A percentile compares a stretch with the other conserved stretches of the same genome.
phyloP scores from a whole-genome alignment of 164 flowering plant genomes.

The Chloranthus sessilifolius region DNA sequence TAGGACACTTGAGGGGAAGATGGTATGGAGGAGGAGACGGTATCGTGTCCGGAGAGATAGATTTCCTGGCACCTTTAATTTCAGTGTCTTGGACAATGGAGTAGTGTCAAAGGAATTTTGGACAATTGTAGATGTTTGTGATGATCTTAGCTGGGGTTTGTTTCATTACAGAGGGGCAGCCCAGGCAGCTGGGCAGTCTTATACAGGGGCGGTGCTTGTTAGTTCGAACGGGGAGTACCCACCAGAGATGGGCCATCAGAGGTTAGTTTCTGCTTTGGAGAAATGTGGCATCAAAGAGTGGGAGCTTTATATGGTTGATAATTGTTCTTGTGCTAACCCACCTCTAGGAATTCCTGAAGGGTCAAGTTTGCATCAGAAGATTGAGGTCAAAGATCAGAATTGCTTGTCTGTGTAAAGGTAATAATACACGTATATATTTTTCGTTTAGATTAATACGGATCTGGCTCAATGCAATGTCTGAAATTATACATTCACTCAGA shows the following conservation, averaged over 20 bases:
- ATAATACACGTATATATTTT: too few relatives aligned
- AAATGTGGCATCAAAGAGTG: slow-evolving; percentile 78
- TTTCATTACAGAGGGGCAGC: slow-evolving; percentile 95
- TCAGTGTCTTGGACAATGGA: slow-evolving; percentile 93
- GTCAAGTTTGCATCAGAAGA: slow-evolving; percentile 23
- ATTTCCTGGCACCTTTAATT: slow-evolving; percentile 68
- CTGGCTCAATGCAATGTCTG: too few relatives aligned
- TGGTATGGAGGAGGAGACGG: slow-evolving; percentile 86
- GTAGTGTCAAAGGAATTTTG: slow-evolving; percentile 92
- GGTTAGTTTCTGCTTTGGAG: slow-evolving; percentile 51
- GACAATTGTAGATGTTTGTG: slow-evolving; percentile 84
- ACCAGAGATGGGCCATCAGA: slow-evolving; percentile 25
- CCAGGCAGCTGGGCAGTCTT: slow-evolving; percentile 85
- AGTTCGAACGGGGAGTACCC: slow-evolving; percentile 79
- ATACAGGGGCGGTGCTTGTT: slow-evolving; percentile 92
- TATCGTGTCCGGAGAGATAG: slow-evolving; percentile 77
- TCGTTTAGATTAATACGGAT: too few relatives aligned
- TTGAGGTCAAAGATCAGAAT: slow-evolving; percentile 11
- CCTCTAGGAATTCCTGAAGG: slow-evolving; percentile 34
- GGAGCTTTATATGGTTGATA: slow-evolving; percentile 79
- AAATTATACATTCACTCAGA: too few relatives aligned
- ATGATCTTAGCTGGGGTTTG: slow-evolving; percentile 89
- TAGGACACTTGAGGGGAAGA: slow-evolving; percentile 58
- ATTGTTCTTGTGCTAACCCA: slow-evolving; percentile 44
- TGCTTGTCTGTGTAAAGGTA: background rate